A percentile compares a stretch with the other conserved stretches of the same genome.
These are phyloP conservation scores for Mycotypha africana DNA, from an alignment of 371 early-diverging fungal genomes.

Conservation along the genomic window DNA sequence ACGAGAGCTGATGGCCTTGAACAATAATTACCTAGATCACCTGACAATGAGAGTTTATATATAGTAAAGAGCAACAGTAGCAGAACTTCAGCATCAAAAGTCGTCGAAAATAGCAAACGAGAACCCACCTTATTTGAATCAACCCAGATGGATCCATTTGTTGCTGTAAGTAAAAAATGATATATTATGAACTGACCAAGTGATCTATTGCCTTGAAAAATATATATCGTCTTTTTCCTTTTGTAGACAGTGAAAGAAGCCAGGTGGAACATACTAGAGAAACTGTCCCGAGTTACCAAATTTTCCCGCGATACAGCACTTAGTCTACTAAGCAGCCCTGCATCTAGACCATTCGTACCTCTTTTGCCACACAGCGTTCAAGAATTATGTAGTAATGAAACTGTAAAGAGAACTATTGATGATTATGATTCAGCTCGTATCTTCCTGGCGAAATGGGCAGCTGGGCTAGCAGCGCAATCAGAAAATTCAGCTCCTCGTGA, in stretches of 20 bases:
- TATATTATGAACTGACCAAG: too few relatives aligned
- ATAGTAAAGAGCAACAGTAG: too few relatives aligned
- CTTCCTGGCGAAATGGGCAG: slow-evolving; percentile 85
- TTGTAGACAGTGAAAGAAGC: slow-evolving; percentile 61
- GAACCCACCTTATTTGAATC: slow-evolving; percentile 21
- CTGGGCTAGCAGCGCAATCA: slow-evolving; percentile 48
- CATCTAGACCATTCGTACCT: slow-evolving; percentile 72
- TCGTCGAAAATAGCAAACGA: neutral
- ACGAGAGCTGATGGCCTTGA: too few relatives aligned
- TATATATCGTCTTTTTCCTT: neutral
- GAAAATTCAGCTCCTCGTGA: slow-evolving; percentile 25
- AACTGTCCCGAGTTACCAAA: slow-evolving; percentile 78
- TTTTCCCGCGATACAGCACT: slow-evolving; percentile 70
- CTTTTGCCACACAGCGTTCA: slow-evolving; percentile 62
- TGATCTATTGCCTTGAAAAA: too few relatives aligned
- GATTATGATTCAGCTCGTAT: slow-evolving; percentile 86
- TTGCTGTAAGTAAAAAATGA: slow-evolving; percentile 38
- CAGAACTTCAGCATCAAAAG: neutral
- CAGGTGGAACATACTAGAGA: slow-evolving; percentile 78
- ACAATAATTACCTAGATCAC: slow-evolving; percentile 12
- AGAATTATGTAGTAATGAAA: slow-evolving; percentile 27
- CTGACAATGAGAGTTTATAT: slow-evolving; percentile 11
- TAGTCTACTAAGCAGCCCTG: slow-evolving; percentile 71
- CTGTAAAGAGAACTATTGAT: slow-evolving; percentile 47
- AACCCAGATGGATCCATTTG: slow-evolving; percentile 40